A percentile compares a stretch with the other conserved stretches of the same genome.
Conservation (phyloP, 371 early-diverging fungal species). For the Mucor racemosus region DNA sequence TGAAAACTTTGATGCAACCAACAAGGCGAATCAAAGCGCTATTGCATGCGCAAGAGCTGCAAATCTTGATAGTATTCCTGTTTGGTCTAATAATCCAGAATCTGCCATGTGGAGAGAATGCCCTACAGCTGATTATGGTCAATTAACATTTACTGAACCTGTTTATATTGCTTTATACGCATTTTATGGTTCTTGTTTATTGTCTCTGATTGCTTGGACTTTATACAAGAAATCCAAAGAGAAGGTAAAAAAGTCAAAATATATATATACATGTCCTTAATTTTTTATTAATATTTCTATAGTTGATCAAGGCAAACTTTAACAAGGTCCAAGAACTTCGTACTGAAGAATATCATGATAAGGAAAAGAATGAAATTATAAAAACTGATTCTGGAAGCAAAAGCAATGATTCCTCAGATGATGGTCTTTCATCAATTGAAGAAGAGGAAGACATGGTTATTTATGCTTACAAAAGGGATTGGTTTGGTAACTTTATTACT, state of each 20-base stretch:
- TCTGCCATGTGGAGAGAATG: constrained; percentile 58
- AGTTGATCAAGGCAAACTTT: constrained; percentile 12
- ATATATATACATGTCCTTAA: no score
- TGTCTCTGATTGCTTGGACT: constrained; percentile 56
- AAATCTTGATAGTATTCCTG: constrained; percentile 34
- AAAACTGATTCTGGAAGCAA: not conserved
- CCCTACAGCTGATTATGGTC: constrained; percentile 52
- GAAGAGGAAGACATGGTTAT: constrained; percentile 31
- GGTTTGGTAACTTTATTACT: constrained; percentile 33
- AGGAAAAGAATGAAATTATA: not conserved
- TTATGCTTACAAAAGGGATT: constrained; percentile 46
- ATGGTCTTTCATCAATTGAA: constrained; percentile 3
- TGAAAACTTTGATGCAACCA: constrained; percentile 46
- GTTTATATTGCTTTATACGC: constrained; percentile 55
- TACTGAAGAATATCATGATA: constrained; percentile 14
- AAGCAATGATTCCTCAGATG: not conserved
- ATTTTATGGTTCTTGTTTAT: constrained; percentile 66
- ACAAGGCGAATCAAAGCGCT: constrained; percentile 46
- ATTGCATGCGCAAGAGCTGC: constrained; percentile 41
- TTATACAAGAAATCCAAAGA: constrained; percentile 60
- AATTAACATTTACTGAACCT: constrained; percentile 46
- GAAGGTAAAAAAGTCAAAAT: constrained; percentile 14
- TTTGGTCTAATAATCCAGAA: constrained; percentile 41
- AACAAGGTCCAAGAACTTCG: constrained; percentile 17
- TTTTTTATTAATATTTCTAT: not conserved